These are phyloP conservation scores for Lachnellula arida DNA, from an alignment of 2,329 filamentous ascomycete species.

Conservation along the genomic window DNA sequence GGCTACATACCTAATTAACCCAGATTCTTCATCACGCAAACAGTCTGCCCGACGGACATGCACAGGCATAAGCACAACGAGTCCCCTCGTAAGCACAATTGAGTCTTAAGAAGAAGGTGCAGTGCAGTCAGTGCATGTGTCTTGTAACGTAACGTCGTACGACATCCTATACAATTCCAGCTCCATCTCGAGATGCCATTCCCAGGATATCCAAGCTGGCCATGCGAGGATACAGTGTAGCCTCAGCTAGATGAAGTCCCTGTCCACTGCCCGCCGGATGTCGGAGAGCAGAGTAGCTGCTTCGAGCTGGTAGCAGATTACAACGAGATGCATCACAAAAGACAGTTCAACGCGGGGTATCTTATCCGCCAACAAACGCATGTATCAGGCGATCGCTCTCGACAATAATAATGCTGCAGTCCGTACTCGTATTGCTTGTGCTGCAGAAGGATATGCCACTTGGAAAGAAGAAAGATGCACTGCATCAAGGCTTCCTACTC, in stretches of 20 bases:
- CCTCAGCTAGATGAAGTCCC: background rate
- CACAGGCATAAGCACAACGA: background rate
- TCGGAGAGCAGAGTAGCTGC: constrained; percentile 6
- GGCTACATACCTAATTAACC: background rate
- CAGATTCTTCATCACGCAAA: background rate
- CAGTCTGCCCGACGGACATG: background rate
- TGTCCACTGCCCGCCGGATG: background rate
- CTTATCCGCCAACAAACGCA: background rate
- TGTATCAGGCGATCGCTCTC: background rate
- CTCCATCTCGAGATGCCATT: background rate
- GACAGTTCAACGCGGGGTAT: background rate
- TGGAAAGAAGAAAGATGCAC: background rate
- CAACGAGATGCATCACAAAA: background rate
- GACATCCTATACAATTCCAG: background rate
- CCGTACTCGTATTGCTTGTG: background rate
- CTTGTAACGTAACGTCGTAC: background rate
- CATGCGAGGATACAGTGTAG: background rate
- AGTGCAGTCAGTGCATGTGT: background rate
- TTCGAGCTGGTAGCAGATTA: constrained; percentile 11
- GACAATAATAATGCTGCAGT: background rate
- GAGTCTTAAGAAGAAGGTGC: background rate
- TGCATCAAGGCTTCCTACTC: background rate
- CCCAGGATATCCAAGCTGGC: background rate
- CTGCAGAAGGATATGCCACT: background rate
- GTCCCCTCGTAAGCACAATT: background rate